Evolutionary conservation across 345 rosid species (phyloP), one percentile per base, ranked within the genome.

Genomic region (Sisymbrium altissimum): DNA sequence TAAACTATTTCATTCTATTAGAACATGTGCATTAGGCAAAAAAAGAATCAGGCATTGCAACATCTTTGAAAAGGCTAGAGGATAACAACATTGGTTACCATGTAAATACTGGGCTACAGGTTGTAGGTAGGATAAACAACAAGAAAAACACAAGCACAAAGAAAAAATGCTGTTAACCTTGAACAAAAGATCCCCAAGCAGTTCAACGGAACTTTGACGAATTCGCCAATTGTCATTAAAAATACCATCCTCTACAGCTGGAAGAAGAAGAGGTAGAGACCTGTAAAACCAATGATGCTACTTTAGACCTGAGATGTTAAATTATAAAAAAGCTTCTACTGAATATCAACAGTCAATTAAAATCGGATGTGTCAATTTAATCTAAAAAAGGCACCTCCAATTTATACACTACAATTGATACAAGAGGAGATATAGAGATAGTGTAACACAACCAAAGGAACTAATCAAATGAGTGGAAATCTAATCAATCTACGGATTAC

Each of bases 201-300:
- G 83, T 77, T 95, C 99, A 8, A 95, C 99, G 53, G 99, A 95
- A 83, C 99, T 95, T 84, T 95, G 99, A 60, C 98, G 88, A 64
- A 95, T 92, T 73, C 99, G 93, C 99, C 99, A 95, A 85, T 68
- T 95, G 76, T 95, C 99, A 68, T 88, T 90, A 70, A 90, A 92
- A 72, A 95, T 95, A 39, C 99, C 99, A 83, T 95, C 99, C 79
- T 95, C 99, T 65, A 92, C 97, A 71, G 98, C 98, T 30, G 99
- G 99, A 83, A 95, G 99, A 60, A 95, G 98, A 73, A 92, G 93
- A 60, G 94, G 97, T 70, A 95, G 86, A 17, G 99, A 86, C 84
- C 99, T 95, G 86, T 55, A 8, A 66, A 53, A 64, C 50, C 39
- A 62, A 70, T 41, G 44, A 57, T 9, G 49, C 17, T n/a, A 17